A percentile compares a stretch with the other conserved stretches of the same genome.
These are phyloP conservation scores for Naganishia kalamii DNA, from an alignment of 768 basidiomycete genomes.

Conservation along the genomic window DNA sequence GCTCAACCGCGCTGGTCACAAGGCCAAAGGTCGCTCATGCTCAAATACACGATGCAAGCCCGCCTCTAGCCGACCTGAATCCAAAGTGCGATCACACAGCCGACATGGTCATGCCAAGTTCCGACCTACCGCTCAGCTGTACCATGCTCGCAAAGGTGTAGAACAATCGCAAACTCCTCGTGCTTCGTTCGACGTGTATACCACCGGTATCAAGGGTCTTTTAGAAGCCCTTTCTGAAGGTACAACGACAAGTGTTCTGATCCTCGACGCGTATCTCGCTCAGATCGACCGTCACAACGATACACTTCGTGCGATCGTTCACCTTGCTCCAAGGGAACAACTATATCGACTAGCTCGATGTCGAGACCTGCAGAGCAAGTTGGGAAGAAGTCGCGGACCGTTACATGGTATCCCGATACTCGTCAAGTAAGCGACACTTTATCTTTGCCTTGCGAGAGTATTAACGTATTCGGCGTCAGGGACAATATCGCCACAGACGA, in stretches of 20 bases:
- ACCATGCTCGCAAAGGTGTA: not conserved
- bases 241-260: slow-evolving; percentile 18
- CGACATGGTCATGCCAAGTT: not conserved
- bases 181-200: slow-evolving; percentile 16
- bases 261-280: slow-evolving; percentile 20
- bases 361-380: slow-evolving; percentile 20
- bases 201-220: slow-evolving; percentile 20
- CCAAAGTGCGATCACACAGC: not conserved
- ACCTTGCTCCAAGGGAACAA: slow-evolving; percentile 24
- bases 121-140: not conserved
- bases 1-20: not conserved
- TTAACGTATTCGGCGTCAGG: not conserved
- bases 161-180: not conserved
- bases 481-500: slow-evolving; percentile 39
- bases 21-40: not conserved
- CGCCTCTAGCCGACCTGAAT: not conserved
- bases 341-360: slow-evolving; percentile 22
- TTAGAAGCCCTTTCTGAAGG: slow-evolving; percentile 20
- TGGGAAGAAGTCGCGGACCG: slow-evolving; percentile 13
- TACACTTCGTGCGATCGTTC: slow-evolving; percentile 22
- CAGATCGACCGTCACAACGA: slow-evolving; percentile 27
- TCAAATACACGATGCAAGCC: not conserved
- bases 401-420: slow-evolving; percentile 16
- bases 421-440: slow-evolving; percentile 24
- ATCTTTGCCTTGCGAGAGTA: not conserved